Evolutionary conservation across 1,284 basidiomycete genomes (phyloP).

Genomic region (Trichosporon ovoides): DNA sequence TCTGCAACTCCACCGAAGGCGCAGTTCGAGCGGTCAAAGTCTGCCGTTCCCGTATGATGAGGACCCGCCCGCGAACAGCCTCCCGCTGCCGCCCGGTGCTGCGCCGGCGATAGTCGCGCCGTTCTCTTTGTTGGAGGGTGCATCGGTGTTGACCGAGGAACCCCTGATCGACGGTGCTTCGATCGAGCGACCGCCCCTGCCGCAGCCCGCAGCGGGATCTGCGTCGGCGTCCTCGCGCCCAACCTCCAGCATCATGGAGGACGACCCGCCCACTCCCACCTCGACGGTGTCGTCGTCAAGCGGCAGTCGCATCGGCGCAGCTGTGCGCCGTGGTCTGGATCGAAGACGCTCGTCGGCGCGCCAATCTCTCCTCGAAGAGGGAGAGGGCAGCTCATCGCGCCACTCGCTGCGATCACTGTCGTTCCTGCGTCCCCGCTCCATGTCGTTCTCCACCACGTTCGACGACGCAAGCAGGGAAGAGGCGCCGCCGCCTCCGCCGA

Average conservation of each 20-base stretch:
- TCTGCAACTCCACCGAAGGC: not conserved
- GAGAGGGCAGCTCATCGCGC: not conserved
- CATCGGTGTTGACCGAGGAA: not conserved
- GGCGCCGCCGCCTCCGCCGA: not conserved
- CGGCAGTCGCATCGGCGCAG: not conserved
- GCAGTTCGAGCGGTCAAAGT: not conserved
- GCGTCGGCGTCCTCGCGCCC: not conserved
- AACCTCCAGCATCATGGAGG: not conserved
- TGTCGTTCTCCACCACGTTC: not conserved
- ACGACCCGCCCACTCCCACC: not conserved
- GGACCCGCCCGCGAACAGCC: not conserved
- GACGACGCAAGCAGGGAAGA: not conserved
- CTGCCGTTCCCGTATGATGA: not conserved
- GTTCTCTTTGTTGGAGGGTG: not conserved
- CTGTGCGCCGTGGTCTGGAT: not conserved
- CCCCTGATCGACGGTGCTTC: not conserved
- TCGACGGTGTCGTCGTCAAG: not conserved
- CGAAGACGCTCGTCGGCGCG: not conserved
- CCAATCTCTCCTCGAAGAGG: not conserved
- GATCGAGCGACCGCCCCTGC: no score
- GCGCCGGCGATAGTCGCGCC: not conserved
- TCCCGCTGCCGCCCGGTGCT: not conserved
- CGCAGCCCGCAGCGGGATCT: not conserved
- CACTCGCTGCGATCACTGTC: not conserved
- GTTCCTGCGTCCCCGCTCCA: not conserved